Conservation (phyloP, 495 filamentous ascomycete species). For the Sordaria brevicollis region DNA sequence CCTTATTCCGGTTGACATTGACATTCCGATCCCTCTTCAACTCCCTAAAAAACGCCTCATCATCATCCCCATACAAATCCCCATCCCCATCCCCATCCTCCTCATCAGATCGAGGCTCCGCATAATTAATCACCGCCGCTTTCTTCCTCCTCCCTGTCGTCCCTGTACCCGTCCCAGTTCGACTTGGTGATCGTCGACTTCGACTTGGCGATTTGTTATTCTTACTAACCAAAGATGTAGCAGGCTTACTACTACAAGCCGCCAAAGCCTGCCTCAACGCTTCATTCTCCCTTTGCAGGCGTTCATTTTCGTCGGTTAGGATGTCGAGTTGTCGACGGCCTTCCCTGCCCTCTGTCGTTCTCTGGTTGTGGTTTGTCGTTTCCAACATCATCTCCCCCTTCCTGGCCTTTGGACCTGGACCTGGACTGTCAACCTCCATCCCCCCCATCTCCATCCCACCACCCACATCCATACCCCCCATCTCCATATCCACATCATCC, state of each 20-base stretch:
- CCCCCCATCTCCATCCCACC: neutral
- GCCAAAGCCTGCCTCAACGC: slow-evolving; percentile 39
- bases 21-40: neutral
- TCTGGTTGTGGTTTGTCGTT: neutral
- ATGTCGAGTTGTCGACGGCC: neutral
- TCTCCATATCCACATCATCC: slow-evolving; percentile 38
- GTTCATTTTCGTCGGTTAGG: slow-evolving; percentile 48
- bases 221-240: neutral
- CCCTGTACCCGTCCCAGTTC: too few relatives aligned
- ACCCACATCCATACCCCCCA: slow-evolving; percentile 52
- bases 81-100: too few relatives aligned
- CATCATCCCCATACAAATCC: neutral
- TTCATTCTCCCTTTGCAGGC: slow-evolving; percentile 41
- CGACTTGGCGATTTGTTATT: neutral
- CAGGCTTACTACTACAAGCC: neutral
- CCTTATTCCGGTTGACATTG: neutral
- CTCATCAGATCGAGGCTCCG: too few relatives aligned
- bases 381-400: neutral
- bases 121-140: neutral
- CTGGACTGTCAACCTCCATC: slow-evolving; percentile 4
- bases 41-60: neutral
- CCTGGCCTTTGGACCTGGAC: too few relatives aligned
- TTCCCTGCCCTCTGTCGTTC: neutral
- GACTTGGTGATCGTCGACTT: neutral
- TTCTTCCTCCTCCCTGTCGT: too few relatives aligned